phyloP scores from a whole-genome alignment of 768 basidiomycete genomes.

The Kwoniella mangroviensis region DNA sequence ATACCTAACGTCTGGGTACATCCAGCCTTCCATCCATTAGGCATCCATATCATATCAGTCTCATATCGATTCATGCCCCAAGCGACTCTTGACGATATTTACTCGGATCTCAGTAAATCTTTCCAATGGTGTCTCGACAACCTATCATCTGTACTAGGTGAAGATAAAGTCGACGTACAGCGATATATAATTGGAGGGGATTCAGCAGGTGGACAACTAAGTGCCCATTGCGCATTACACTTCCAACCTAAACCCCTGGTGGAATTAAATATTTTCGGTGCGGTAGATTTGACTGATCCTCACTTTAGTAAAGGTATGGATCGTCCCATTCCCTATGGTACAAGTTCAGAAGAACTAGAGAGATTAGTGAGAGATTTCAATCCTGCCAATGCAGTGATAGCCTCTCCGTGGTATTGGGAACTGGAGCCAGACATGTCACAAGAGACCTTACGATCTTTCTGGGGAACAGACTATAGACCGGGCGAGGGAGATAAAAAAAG shows the following conservation, averaged over 20 bases:
- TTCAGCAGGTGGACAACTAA: constrained; percentile 34
- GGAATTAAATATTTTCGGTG: constrained; percentile 30
- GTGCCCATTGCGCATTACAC: constrained; percentile 8
- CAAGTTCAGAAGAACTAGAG: neutral
- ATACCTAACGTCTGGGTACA: constrained; percentile 32
- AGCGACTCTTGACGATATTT: constrained; percentile 18
- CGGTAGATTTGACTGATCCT: constrained; percentile 30
- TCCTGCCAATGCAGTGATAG: constrained; percentile 19
- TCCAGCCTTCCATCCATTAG: constrained; percentile 23
- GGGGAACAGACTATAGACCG: constrained; percentile 22
- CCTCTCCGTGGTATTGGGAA: constrained; percentile 19
- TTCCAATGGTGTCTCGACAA: constrained; percentile 30
- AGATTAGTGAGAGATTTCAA: constrained; percentile 8
- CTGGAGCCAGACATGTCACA: constrained; percentile 20
- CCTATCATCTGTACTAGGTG: constrained; percentile 24
- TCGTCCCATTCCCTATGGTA: neutral
- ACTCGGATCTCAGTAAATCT: constrained; percentile 23
- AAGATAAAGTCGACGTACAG: constrained; percentile 16
- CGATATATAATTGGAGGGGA: constrained; percentile 34
- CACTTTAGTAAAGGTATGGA: constrained; percentile 3
- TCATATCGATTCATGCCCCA: constrained; percentile 36
- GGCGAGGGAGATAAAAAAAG: constrained; percentile 14
- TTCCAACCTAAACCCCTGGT: constrained; percentile 22
- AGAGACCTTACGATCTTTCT: constrained; percentile 14
- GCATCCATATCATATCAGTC: constrained; percentile 37